These are phyloP conservation scores for Phaeotremella skinneri DNA, from an alignment of 768 basidiomycete genomes.

Conservation along the genomic window DNA sequence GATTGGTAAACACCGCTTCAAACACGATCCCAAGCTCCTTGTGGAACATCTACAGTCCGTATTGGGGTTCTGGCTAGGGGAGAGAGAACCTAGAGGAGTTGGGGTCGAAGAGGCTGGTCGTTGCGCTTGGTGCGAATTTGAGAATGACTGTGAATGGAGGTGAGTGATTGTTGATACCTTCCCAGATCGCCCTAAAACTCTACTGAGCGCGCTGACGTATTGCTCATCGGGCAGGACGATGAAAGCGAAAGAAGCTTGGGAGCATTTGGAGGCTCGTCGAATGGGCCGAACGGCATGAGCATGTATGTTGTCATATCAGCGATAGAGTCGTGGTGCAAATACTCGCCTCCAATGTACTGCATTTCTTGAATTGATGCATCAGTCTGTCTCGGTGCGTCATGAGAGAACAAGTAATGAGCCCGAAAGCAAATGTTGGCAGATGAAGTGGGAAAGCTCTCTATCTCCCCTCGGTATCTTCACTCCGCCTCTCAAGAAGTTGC, in stretches of 20 bases:
- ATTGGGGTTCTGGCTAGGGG: slow-evolving; percentile 73
- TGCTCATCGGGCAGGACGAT: slow-evolving; percentile 7
- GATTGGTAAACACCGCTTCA: slow-evolving; percentile 66
- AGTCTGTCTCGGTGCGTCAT: no score
- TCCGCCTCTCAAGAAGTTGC: no score
- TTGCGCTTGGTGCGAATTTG: slow-evolving; percentile 77
- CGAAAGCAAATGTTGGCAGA: no score
- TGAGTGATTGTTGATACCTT: slow-evolving; percentile 13
- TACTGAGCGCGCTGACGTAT: neutral
- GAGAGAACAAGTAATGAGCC: no score
- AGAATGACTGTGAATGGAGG: slow-evolving; percentile 76
- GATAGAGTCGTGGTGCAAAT: no score
- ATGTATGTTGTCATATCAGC: neutral
- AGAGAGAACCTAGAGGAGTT: slow-evolving; percentile 69
- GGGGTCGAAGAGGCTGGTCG: slow-evolving; percentile 60
- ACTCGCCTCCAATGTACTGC: no score
- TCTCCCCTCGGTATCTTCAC: no score
- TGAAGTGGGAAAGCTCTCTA: no score
- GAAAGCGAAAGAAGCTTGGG: slow-evolving; percentile 12
- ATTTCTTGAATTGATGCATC: no score
- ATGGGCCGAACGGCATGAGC: neutral
- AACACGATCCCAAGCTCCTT: slow-evolving; percentile 59
- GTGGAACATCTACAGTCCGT: slow-evolving; percentile 59
- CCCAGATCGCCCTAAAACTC: no score
- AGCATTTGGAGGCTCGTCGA: neutral